These are phyloP conservation scores for Aegilops longissima DNA, from an alignment of 176 grass and related monocot species.

Conservation along the genomic window DNA sequence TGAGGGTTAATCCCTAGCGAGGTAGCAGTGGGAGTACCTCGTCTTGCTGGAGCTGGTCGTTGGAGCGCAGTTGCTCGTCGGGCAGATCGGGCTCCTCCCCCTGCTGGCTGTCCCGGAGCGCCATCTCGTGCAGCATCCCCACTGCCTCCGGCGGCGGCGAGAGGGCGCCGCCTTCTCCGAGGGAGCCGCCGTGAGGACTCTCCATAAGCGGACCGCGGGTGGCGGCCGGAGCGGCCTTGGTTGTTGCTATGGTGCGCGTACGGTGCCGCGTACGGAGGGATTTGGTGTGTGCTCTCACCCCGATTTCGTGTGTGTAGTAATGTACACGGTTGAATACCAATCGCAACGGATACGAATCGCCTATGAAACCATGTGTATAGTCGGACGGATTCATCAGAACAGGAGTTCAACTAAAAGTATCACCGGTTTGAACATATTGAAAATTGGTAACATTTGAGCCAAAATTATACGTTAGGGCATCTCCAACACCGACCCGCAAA, in stretches of 20 bases:
- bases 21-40: background rate
- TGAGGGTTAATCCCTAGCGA: background rate
- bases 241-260: background rate
- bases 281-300: background rate
- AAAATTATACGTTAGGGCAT: too few species aligned
- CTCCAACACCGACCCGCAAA: too few species aligned
- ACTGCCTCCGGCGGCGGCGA: background rate
- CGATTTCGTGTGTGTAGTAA: background rate
- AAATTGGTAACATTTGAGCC: too few species aligned
- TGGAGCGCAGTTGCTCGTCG: slow-evolving; percentile 35
- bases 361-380: background rate
- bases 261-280: background rate
- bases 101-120: slow-evolving; percentile 2
- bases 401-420: background rate
- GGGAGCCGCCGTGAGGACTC: background rate
- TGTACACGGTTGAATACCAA: background rate
- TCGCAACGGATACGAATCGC: background rate
- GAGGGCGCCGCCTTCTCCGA: background rate
- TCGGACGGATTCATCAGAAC: background rate
- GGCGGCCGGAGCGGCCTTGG: background rate
- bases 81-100: slow-evolving; percentile 21
- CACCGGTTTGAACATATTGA: too few species aligned
- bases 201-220: background rate
- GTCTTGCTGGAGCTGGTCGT: slow-evolving; percentile 39
- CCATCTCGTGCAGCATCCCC: slow-evolving; percentile 14